A percentile compares a stretch with the other conserved stretches of the same genome.
phyloP scores from a whole-genome alignment of 805 yeast genomes.

The Candida rishiriensis region DNA sequence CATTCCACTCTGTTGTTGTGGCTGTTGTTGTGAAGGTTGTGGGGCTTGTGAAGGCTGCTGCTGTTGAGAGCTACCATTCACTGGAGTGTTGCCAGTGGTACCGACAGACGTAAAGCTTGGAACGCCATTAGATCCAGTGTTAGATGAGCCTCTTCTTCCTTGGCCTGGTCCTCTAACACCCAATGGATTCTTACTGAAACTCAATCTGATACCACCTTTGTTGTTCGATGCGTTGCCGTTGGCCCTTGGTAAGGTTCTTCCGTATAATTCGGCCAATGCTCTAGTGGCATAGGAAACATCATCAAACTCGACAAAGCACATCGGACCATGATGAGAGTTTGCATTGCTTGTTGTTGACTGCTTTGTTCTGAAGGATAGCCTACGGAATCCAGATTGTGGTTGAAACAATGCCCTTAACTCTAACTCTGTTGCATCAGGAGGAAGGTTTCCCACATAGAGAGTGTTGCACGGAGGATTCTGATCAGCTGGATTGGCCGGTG shows the following conservation, averaged over 20 bases:
- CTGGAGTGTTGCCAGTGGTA: not conserved
- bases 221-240: constrained; percentile 37
- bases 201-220: constrained; percentile 91
- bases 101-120: too few species aligned
- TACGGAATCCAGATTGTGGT: constrained; percentile 86
- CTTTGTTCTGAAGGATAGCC: constrained; percentile 88
- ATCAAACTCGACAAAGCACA: constrained; percentile 99
- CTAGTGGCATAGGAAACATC: constrained; percentile 91
- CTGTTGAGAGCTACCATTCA: constrained; percentile 2
- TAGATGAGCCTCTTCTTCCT: constrained; percentile 24
- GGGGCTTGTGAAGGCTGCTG: constrained; percentile 2
- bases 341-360: constrained; percentile 24
- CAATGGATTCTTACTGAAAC: constrained; percentile 93
- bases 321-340: constrained; percentile 77
- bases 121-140: constrained; percentile 2
- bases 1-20: constrained; percentile 7
- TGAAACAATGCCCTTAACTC: constrained; percentile 85
- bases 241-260: constrained; percentile 82
- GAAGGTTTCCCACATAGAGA: constrained; percentile 91
- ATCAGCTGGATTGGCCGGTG: constrained; percentile 97
- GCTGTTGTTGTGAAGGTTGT: constrained; percentile 5
- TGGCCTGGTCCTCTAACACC: constrained; percentile 78
- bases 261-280: constrained; percentile 91
- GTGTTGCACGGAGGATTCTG: constrained; percentile 99
- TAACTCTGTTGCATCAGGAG: constrained; percentile 94